Evolutionary conservation across 805 yeast genomes (phyloP).

Genomic region (Candida pseudoglaebosa): DNA sequence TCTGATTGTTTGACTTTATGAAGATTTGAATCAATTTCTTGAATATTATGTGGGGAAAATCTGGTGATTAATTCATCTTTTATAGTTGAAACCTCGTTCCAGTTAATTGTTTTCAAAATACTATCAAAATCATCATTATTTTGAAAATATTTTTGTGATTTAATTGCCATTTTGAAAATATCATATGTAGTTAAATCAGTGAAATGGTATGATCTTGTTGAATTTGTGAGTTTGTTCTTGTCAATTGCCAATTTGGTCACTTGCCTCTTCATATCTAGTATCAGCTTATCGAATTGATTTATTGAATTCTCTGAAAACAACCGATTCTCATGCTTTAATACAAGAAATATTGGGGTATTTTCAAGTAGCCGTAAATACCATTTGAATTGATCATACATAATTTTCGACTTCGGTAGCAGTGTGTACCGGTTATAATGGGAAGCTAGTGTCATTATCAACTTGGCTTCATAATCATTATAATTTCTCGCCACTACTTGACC

Average conservation of each 20-base stretch:
- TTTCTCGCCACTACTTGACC: neutral
- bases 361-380: slow-evolving; percentile 28
- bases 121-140: slow-evolving; percentile 4
- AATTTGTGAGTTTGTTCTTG: slow-evolving; percentile 5
- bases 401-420: neutral
- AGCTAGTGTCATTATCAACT: neutral
- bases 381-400: slow-evolving; percentile 16
- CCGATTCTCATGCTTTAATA: slow-evolving; percentile 24
- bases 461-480: slow-evolving; percentile 4
- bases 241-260: slow-evolving; percentile 10
- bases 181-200: slow-evolving; percentile 27
- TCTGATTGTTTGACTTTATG: neutral
- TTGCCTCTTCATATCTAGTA: slow-evolving; percentile 10
- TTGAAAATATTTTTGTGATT: slow-evolving; percentile 6
- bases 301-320: slow-evolving; percentile 19
- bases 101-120: slow-evolving; percentile 4
- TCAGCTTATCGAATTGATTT: slow-evolving; percentile 14
- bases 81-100: slow-evolving; percentile 6
- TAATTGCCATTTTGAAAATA: slow-evolving; percentile 24
- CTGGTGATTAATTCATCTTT: slow-evolving; percentile 13
- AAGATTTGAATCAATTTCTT: slow-evolving; percentile 6
- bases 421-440: neutral
- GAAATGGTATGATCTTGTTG: slow-evolving; percentile 27
- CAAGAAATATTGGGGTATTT: slow-evolving; percentile 26
- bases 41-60: slow-evolving; percentile 5